Evolutionary conservation across 352 stramenopile genomes (phyloP).

Genomic region (Thraustochytrium sp.): DNA sequence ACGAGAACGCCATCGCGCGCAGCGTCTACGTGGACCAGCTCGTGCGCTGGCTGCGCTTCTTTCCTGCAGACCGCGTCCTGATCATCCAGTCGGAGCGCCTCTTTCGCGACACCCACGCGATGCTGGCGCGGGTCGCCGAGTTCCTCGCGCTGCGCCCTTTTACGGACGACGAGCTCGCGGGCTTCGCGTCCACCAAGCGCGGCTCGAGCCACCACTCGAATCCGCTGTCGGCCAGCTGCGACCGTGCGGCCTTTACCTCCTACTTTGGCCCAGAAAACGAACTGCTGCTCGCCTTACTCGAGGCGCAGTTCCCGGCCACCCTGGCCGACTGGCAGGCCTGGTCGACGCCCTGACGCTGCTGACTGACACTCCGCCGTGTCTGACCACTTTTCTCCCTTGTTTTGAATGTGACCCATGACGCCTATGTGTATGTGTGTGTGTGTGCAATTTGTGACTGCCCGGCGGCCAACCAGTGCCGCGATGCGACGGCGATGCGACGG

Average conservation of each 20-base stretch:
- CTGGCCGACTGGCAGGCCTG: background rate
- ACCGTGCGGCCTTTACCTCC: background rate
- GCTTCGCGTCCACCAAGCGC: background rate
- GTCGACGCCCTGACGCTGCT: no score
- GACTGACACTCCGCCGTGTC: no score
- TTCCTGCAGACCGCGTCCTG: background rate
- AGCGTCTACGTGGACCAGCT: slow-evolving; percentile 18
- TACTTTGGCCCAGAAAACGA: background rate
- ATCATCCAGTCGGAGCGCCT: background rate
- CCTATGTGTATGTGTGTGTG: no score
- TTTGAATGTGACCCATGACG: no score
- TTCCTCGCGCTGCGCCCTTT: background rate
- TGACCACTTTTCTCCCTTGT: no score
- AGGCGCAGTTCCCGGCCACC: background rate
- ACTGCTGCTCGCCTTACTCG: background rate
- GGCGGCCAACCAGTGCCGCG: no score
- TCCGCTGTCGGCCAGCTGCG: background rate
- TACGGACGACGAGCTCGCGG: background rate
- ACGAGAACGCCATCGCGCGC: background rate
- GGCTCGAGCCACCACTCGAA: background rate
- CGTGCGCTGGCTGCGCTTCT: background rate
- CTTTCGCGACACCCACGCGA: background rate
- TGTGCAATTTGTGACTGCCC: no score
- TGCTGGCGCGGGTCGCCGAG: background rate
- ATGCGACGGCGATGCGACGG: no score